Percentiles rank a stretch among this genome's conserved stretches.
Conservation (phyloP, 176 grass and related monocot species). For the Oryza glaberrima region DNA sequence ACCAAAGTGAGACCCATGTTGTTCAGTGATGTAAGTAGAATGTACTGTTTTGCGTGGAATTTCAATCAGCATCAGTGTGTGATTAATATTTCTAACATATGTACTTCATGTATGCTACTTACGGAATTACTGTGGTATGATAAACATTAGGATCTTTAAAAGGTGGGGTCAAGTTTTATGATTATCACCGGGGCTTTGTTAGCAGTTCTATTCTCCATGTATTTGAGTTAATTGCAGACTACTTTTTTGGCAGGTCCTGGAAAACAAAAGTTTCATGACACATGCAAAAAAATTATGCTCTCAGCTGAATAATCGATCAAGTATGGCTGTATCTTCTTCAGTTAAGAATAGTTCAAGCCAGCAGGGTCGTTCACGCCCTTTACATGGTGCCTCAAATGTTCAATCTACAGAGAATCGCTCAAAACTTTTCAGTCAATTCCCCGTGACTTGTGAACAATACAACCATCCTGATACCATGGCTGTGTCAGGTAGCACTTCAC, state of each 20-base stretch:
- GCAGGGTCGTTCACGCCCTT: conserved; percentile 38
- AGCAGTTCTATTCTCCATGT: conserved; percentile 17
- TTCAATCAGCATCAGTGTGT: neutral
- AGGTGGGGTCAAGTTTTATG: neutral
- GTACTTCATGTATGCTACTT: neutral
- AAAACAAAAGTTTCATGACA: conserved; percentile 75
- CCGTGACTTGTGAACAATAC: conserved; percentile 24
- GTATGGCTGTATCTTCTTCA: conserved; percentile 53
- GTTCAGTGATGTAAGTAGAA: neutral
- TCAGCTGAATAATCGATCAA: conserved; percentile 55
- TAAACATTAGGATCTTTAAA: neutral
- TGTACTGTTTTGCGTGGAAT: conserved; percentile 9
- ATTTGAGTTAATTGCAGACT: conserved; percentile 1
- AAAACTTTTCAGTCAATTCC: conserved; percentile 33
- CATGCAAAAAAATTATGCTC: conserved; percentile 68
- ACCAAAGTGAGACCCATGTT: conserved; percentile 2
- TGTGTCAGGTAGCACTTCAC: conserved; percentile 37
- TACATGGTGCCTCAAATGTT: conserved; percentile 28
- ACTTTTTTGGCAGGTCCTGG: conserved; percentile 59
- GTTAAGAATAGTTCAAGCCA: conserved; percentile 40
- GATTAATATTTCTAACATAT: neutral
- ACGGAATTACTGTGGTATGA: neutral
- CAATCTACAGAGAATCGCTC: conserved; percentile 32
- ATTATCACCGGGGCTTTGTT: neutral
- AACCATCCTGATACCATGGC: conserved; percentile 25